Evolutionary conservation across 257 asterid genomes (phyloP).

Genomic region (Solanum chmielewskii): DNA sequence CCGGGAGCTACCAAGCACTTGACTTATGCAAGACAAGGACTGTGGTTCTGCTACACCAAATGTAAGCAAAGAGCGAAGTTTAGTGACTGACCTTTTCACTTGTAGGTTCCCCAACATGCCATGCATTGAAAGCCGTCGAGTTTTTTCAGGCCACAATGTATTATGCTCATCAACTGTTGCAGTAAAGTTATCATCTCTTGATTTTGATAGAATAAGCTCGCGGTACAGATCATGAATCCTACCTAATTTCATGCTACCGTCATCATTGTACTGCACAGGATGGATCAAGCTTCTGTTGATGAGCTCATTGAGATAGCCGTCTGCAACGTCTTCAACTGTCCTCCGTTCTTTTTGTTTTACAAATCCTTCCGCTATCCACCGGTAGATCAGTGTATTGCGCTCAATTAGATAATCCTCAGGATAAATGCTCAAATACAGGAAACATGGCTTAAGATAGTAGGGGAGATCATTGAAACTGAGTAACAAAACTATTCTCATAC

Average conservation of each 20-base stretch:
- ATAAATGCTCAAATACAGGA: conserved; percentile 17
- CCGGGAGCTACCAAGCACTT: conserved; percentile 1
- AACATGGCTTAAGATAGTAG: conserved; percentile 23
- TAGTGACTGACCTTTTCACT: not conserved
- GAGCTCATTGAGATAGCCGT: conserved; percentile 32
- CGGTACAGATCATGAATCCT: conserved; percentile 20
- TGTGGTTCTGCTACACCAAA: conserved; percentile 4
- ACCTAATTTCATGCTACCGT: conserved; percentile 18
- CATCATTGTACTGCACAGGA: conserved; percentile 10
- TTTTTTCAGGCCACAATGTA: conserved; percentile 6
- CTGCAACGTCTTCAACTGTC: conserved; percentile 23
- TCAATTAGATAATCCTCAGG: conserved; percentile 25
- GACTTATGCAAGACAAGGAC: conserved; percentile 3
- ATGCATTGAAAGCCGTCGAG: conserved; percentile 21
- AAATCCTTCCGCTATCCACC: conserved; percentile 29
- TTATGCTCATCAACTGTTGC: conserved; percentile 2
- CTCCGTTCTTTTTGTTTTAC: conserved; percentile 11
- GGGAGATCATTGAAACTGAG: conserved; percentile 27
- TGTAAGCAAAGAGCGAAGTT: conserved; percentile 14
- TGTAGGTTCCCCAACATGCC: not conserved
- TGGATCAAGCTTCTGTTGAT: conserved; percentile 23
- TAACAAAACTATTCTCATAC: conserved; percentile 12
- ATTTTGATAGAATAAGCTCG: conserved; percentile 16
- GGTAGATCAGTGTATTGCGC: conserved; percentile 5
- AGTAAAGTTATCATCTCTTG: conserved; percentile 12